A percentile compares a stretch with the other conserved stretches of the same genome.
Evolutionary conservation across 2,329 filamentous ascomycete species (phyloP).

Genomic region (Neodidymelliopsis sp.): DNA sequence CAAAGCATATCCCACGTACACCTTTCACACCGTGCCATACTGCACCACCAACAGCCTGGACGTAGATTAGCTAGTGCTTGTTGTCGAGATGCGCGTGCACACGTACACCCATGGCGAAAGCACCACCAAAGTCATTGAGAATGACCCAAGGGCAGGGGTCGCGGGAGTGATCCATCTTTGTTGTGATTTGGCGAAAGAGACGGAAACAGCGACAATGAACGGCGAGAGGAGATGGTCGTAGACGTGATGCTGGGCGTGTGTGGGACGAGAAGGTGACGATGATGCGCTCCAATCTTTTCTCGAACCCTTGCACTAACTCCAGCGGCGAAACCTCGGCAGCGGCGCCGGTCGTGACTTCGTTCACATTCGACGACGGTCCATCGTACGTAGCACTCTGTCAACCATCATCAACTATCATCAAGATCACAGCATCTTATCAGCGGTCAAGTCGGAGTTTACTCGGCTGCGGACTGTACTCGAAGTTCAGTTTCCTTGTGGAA

Average conservation of each 20-base stretch:
- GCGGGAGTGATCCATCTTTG: conserved; percentile 87
- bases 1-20: conserved; percentile 59
- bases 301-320: conserved; percentile 24
- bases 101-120: conserved; percentile 94
- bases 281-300: conserved; percentile 45
- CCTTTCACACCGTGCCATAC: conserved; percentile 99
- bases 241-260: conserved; percentile 20
- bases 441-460: too few species aligned
- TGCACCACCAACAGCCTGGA: conserved; percentile 53
- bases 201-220: conserved; percentile 5
- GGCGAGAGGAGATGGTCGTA: conserved; percentile 45
- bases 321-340: conserved; percentile 31
- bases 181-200: background rate
- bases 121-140: conserved; percentile 96
- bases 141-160: conserved; percentile 98
- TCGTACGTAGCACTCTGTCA: too few species aligned
- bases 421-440: too few species aligned
- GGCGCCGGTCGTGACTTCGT: conserved; percentile 3
- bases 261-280: conserved; percentile 27
- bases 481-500: too few species aligned
- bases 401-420: background rate
- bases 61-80: conserved; percentile 19
- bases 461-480: too few species aligned
- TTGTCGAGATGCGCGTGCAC: conserved; percentile 6
- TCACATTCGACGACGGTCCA: conserved; percentile 15